Conservation (phyloP, 768 basidiomycete species). For the Mycena filopes region DNA sequence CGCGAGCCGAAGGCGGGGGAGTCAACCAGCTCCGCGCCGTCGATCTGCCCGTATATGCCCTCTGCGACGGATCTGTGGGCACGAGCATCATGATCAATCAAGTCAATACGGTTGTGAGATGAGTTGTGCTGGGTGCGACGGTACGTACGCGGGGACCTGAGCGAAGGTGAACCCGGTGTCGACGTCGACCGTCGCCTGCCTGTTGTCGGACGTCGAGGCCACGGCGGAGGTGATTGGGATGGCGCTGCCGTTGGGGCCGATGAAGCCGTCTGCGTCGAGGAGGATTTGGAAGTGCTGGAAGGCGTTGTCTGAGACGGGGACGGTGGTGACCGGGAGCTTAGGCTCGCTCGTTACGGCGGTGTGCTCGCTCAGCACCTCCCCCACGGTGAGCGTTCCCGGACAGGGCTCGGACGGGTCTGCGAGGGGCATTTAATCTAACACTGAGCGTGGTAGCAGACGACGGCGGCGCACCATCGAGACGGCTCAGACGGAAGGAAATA, state of each 20-base stretch:
- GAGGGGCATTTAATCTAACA: background rate
- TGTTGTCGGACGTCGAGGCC: constrained; percentile 68
- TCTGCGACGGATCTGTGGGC: constrained; percentile 76
- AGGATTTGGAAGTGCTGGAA: constrained; percentile 88
- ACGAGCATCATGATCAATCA: constrained; percentile 58
- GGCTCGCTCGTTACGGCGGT: constrained; percentile 71
- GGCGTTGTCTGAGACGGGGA: constrained; percentile 41
- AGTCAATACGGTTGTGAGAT: no score
- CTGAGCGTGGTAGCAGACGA: no score
- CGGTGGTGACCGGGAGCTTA: constrained; percentile 72
- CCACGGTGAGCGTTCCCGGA: constrained; percentile 76
- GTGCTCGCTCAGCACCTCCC: constrained; percentile 70
- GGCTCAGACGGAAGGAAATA: constrained; percentile 76
- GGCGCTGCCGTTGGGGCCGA: constrained; percentile 78
- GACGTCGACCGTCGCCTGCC: constrained; percentile 63
- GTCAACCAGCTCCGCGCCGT: constrained; percentile 68
- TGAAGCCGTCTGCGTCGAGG: constrained; percentile 74
- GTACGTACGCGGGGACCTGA: constrained; percentile 33
- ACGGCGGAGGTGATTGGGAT: constrained; percentile 74
- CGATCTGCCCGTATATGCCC: constrained; percentile 85
- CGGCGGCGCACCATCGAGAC: constrained; percentile 46
- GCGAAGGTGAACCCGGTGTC: constrained; percentile 75
- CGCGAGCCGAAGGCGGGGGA: constrained; percentile 53
- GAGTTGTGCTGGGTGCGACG: no score
- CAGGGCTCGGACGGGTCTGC: constrained; percentile 58